These are phyloP conservation scores for Phenoliferia sp. DNA, from an alignment of 1,284 basidiomycete genomes.

Conservation along the genomic window DNA sequence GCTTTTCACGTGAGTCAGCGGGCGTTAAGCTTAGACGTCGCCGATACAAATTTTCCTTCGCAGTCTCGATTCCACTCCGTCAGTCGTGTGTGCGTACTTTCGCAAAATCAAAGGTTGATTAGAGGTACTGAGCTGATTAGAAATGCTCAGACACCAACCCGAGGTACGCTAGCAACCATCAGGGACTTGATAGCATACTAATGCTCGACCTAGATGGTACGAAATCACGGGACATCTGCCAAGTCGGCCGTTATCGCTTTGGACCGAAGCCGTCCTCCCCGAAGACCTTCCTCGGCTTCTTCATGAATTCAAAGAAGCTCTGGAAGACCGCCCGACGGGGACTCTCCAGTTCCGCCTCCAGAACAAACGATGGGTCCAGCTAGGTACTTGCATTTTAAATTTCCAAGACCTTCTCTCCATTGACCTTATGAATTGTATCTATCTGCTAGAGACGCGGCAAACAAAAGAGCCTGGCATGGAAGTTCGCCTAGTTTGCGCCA, in stretches of 20 bases:
- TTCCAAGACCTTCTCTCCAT: no score
- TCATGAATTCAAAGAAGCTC: not conserved
- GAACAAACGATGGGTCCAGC: constrained; percentile 18
- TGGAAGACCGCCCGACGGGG: not conserved
- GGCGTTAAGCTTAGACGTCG: not conserved
- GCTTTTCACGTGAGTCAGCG: constrained; percentile 16
- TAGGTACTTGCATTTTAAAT: constrained; percentile 10
- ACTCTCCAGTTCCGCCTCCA: constrained; percentile 22
- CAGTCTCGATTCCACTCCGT: not conserved
- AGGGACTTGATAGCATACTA: no score
- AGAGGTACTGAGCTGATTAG: constrained; percentile 3
- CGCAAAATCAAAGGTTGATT: no score
- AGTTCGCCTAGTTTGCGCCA: not conserved
- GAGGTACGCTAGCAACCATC: not conserved
- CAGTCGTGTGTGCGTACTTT: not conserved
- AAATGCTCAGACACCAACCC: constrained; percentile 15
- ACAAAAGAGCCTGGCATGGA: not conserved
- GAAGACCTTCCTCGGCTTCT: constrained; percentile 15
- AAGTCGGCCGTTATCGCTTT: constrained; percentile 10
- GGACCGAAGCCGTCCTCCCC: not conserved
- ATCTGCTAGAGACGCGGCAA: no score
- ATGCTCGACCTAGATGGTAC: no score
- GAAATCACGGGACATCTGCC: constrained; percentile 19
- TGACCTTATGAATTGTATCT: no score
- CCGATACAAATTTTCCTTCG: not conserved